Conservation (phyloP, 2,329 filamentous ascomycete genomes). For the Nemania diffusa region DNA sequence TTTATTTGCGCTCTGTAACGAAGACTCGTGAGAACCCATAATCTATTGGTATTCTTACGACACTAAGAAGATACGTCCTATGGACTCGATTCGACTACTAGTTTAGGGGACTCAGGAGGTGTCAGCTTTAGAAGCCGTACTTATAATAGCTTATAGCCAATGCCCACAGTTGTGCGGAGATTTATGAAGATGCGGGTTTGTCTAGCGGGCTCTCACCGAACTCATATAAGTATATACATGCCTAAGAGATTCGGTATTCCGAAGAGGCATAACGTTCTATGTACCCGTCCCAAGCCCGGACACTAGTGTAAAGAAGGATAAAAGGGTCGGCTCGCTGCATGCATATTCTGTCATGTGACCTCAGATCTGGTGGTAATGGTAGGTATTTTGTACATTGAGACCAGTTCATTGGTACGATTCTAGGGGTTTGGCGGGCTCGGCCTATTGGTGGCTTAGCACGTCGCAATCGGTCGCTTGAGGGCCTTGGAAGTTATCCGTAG, state of each 20-base stretch:
- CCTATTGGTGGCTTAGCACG: conserved; percentile 24
- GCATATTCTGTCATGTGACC: conserved; percentile 47
- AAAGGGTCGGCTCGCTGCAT: conserved; percentile 49
- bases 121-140: background rate
- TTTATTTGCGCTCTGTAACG: background rate
- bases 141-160: background rate
- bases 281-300: conserved; percentile 8
- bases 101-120: background rate
- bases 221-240: background rate
- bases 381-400: conserved; percentile 11
- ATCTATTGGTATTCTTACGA: too few species aligned
- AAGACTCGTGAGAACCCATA: background rate
- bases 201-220: background rate
- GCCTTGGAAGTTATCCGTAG: conserved; percentile 18
- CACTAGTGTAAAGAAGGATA: conserved; percentile 34
- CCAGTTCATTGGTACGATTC: conserved; percentile 27
- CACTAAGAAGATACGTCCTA: too few species aligned
- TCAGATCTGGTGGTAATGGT: conserved; percentile 4
- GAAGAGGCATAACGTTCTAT: conserved; percentile 5
- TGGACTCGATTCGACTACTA: too few species aligned
- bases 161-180: background rate
- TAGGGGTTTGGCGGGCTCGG: conserved; percentile 7
- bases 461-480: conserved; percentile 11
- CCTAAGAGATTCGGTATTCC: background rate
- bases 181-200: background rate